These are phyloP conservation scores for Neonectria punicea DNA, from an alignment of 2,329 filamentous ascomycete genomes.

Conservation along the genomic window DNA sequence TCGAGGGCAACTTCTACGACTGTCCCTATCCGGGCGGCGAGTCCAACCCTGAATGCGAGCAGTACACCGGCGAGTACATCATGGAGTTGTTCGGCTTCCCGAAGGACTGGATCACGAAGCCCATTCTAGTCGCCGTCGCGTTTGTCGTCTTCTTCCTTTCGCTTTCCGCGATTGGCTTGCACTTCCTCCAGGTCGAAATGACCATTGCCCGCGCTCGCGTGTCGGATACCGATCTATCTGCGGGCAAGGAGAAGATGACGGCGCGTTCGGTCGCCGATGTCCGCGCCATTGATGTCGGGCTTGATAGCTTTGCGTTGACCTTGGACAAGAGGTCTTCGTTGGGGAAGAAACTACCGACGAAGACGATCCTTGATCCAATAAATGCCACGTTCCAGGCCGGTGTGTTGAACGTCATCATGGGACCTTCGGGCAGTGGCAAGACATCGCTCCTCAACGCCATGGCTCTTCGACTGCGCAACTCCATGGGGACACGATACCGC, in stretches of 20 bases:
- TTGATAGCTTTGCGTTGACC: slow-evolving; percentile 72
- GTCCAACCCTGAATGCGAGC: slow-evolving; percentile 71
- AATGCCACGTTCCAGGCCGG: slow-evolving; percentile 75
- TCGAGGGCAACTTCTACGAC: slow-evolving; percentile 76
- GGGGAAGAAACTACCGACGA: slow-evolving; percentile 63
- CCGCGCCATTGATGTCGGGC: slow-evolving; percentile 70
- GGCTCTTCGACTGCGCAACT: slow-evolving; percentile 73
- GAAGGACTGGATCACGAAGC: slow-evolving; percentile 71
- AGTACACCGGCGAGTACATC: slow-evolving; percentile 76
- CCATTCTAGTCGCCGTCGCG: slow-evolving; percentile 70
- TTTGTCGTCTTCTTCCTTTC: slow-evolving; percentile 73
- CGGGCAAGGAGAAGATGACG: slow-evolving; percentile 76
- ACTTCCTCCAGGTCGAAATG: slow-evolving; percentile 74
- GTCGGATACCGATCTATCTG: slow-evolving; percentile 70
- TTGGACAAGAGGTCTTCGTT: slow-evolving; percentile 69
- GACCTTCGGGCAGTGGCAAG: slow-evolving; percentile 81
- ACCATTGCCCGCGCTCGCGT: slow-evolving; percentile 72
- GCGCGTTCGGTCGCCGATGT: slow-evolving; percentile 62
- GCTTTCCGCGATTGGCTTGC: slow-evolving; percentile 69
- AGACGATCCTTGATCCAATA: slow-evolving; percentile 74
- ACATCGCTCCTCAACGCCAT: slow-evolving; percentile 80
- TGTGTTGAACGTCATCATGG: slow-evolving; percentile 81
- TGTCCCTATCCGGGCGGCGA: slow-evolving; percentile 73
- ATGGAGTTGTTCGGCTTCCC: slow-evolving; percentile 77
- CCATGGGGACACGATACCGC: slow-evolving; percentile 69